Base-by-base conservation (phyloP, 2,329 filamentous ascomycete species). In the Trichoderma cornu-damae region DNA sequence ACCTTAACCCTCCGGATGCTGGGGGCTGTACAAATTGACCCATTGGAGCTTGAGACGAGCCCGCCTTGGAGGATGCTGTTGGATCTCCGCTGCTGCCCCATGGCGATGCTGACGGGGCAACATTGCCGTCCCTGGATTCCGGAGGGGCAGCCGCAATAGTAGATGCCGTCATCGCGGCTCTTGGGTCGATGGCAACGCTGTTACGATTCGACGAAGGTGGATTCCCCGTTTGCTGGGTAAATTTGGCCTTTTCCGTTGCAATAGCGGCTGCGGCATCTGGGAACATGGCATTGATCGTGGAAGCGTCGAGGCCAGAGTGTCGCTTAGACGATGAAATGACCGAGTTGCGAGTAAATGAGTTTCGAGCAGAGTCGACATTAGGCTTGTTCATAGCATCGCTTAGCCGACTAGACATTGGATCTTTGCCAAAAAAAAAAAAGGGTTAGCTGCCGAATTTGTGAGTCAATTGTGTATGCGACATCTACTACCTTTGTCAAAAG, bases 241-340 rank as follows among this genome's bases (percentile, higher is more conserved):
- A 97, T 71, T 96, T 95, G 59, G 92, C 93, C 77, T 96, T 96
- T 73, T 99, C 93, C 60, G 94, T 96, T 24, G 93, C 93, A 71
- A 99, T 97, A n/a, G 94, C 94, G 40, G 93, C 93, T 12, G 94
- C 94, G 43, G 94, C 94, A 76, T 99, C 94, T 6, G 94, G 94
- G 72, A 99, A 99, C 94, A 99, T 97, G 67, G 90, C 91, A 73
- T 96, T 96, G 74, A 99, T 96, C 22, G 90, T 95, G 30, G 87
- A 90, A 4, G 90, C 82, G 70, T 97, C 93, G 57, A 99, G 84
- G n/a, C 88, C 91, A 44, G 94, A 97, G 71, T 96, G 94, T 65
- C 94, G 87, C 77, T 96, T 97, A 51, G 86, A 84, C 51, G 87
- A 82, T 9, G 67, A 65, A 11, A 90, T 89, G 57, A 88, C 84